Conservation (phyloP, 257 asterid genomes). For the Apocynum venetum region DNA sequence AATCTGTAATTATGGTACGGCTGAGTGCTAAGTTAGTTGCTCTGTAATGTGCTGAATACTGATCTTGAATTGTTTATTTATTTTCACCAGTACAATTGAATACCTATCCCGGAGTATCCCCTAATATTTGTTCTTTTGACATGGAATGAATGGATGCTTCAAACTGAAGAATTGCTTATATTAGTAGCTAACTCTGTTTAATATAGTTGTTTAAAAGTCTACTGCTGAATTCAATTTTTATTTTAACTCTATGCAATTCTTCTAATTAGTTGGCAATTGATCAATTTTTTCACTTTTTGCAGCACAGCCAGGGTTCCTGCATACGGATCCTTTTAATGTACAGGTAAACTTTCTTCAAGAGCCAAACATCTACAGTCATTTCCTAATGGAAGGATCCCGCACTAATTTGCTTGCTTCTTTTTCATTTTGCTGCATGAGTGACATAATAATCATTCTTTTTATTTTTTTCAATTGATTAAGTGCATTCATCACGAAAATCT, state of each 20-base stretch:
- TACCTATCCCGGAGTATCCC: neutral
- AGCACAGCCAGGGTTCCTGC: conserved; percentile 71
- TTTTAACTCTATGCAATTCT: neutral
- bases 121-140: neutral
- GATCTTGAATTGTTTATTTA: neutral
- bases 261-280: conserved; percentile 1
- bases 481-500: neutral
- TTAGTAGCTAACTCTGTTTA: neutral
- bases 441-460: neutral
- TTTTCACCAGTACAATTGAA: neutral
- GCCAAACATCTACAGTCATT: neutral
- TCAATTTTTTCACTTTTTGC: conserved; percentile 21
- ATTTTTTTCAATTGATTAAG: neutral
- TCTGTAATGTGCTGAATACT: neutral
- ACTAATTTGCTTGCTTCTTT: neutral
- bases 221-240: neutral
- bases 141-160: neutral
- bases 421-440: neutral
- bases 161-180: neutral
- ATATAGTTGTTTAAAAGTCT: neutral
- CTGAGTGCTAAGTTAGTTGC: neutral
- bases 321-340: conserved; percentile 75
- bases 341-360: conserved; percentile 40
- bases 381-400: neutral
- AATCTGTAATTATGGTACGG: neutral